phyloP scores from a whole-genome alignment of 140 eudicot genomes.

The Stevia rebaudiana region DNA sequence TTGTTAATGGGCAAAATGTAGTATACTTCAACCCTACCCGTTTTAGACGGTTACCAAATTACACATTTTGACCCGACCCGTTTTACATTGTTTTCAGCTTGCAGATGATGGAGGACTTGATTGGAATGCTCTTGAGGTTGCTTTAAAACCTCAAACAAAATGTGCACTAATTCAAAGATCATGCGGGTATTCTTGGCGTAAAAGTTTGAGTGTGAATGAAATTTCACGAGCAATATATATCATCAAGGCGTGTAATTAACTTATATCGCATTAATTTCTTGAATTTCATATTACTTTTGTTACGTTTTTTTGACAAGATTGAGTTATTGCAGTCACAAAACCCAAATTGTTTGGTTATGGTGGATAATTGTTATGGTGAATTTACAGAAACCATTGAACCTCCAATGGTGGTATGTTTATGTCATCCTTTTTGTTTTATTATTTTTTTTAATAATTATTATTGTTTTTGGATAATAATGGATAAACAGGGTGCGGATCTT shows the following conservation, averaged over 20 bases:
- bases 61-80: background rate
- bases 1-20: background rate
- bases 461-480: slow-evolving; percentile 7
- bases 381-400: slow-evolving; percentile 83
- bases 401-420: slow-evolving; percentile 82
- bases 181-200: slow-evolving; percentile 97
- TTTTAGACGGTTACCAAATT: background rate
- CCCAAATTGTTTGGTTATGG: slow-evolving; percentile 87
- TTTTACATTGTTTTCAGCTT: slow-evolving; percentile 46
- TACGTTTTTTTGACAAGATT: background rate
- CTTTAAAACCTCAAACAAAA: slow-evolving; percentile 75
- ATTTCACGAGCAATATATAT: slow-evolving; percentile 79
- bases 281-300: background rate
- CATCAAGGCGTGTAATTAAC: slow-evolving; percentile 51
- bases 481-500: slow-evolving; percentile 89
- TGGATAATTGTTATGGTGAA: slow-evolving; percentile 99
- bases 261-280: background rate
- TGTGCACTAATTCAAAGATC: slow-evolving; percentile 98
- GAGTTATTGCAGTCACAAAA: slow-evolving; percentile 59
- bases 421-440: background rate
- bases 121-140: slow-evolving; percentile 64
- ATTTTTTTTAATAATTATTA: background rate
- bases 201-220: slow-evolving; percentile 85
- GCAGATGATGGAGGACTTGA: slow-evolving; percentile 92
- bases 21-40: background rate